Percentiles rank a stretch among this genome's conserved stretches.
Evolutionary conservation across 2,329 filamentous ascomycete species (phyloP).

Genomic region (Colletotrichum zoysiae): DNA sequence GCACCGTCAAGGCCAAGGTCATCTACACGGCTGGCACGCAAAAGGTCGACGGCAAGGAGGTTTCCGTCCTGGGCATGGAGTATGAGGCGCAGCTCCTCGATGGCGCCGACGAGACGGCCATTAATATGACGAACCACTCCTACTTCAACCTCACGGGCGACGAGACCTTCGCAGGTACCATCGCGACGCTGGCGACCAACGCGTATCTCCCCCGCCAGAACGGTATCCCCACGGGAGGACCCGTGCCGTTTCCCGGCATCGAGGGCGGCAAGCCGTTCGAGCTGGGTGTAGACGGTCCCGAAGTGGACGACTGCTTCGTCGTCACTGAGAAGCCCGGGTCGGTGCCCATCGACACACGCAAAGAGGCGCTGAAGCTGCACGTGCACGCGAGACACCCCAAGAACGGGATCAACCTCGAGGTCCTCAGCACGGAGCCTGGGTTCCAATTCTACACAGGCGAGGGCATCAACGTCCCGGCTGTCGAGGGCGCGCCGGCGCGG

Average conservation of each 20-base stretch:
- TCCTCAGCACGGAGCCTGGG: slow-evolving; percentile 90
- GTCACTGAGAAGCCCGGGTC: slow-evolving; percentile 72
- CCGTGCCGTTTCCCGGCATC: slow-evolving; percentile 74
- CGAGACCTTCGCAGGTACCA: slow-evolving; percentile 66
- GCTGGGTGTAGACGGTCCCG: slow-evolving; percentile 77
- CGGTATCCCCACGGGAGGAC: slow-evolving; percentile 79
- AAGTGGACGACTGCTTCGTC: slow-evolving; percentile 93
- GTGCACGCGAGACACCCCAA: slow-evolving; percentile 80
- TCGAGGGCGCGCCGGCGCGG: slow-evolving; percentile 72
- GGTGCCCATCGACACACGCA: slow-evolving; percentile 76
- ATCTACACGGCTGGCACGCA: slow-evolving; percentile 84
- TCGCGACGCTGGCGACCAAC: slow-evolving; percentile 75
- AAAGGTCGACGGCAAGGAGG: slow-evolving; percentile 70
- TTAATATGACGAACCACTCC: slow-evolving; percentile 97
- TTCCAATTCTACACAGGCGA: slow-evolving; percentile 98
- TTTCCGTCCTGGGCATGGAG: slow-evolving; percentile 83
- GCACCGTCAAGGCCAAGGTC: slow-evolving; percentile 81
- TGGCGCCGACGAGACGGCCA: slow-evolving; percentile 86
- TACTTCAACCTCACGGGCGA: slow-evolving; percentile 75
- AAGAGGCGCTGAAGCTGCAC: slow-evolving; percentile 72
- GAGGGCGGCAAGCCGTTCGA: slow-evolving; percentile 76
- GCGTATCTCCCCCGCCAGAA: slow-evolving; percentile 81
- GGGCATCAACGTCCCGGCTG: slow-evolving; percentile 81
- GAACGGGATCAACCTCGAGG: slow-evolving; percentile 84
- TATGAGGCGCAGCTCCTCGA: slow-evolving; percentile 85